Conservation (phyloP, 768 basidiomycete genomes). For the Stropharia rugosoannulata region DNA sequence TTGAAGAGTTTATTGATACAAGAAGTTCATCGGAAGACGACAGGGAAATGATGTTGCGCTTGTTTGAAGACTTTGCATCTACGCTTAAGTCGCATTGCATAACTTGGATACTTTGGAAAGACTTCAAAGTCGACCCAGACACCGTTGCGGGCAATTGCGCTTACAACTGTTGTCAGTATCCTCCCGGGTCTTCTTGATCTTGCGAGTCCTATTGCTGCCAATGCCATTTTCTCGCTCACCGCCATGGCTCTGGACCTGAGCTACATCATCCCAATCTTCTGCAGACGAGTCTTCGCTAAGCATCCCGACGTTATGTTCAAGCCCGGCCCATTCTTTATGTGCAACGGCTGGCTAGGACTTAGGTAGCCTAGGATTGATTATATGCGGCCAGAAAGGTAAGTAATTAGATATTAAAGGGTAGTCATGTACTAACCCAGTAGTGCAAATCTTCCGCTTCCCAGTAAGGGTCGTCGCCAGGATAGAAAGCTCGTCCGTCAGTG, state of each 20-base stretch:
- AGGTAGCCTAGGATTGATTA: conserved; percentile 40
- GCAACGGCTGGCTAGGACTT: conserved; percentile 62
- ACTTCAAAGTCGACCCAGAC: conserved; percentile 64
- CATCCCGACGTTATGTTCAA: conserved; percentile 84
- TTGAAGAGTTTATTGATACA: conserved; percentile 32
- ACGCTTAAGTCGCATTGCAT: conserved; percentile 50
- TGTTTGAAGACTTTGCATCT: conserved; percentile 41
- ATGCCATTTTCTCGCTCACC: conserved; percentile 80
- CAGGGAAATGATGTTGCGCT: conserved; percentile 27
- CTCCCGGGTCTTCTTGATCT: conserved; percentile 74
- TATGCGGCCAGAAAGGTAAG: background rate
- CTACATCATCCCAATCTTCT: conserved; percentile 82
- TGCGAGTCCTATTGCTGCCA: conserved; percentile 73
- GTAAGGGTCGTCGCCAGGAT: conserved; percentile 83
- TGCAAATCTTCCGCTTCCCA: conserved; percentile 80
- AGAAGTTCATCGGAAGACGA: conserved; percentile 11
- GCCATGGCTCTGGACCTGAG: conserved; percentile 77
- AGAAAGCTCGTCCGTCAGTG: conserved; percentile 71
- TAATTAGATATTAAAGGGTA: too few relatives aligned
- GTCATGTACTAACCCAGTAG: conserved; percentile 58
- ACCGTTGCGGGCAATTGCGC: conserved; percentile 77
- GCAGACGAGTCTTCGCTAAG: conserved; percentile 63
- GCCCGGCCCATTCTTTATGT: conserved; percentile 88
- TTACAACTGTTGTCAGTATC: conserved; percentile 64
- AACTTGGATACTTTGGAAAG: conserved; percentile 71